phyloP scores from a whole-genome alignment of 129 eudicot genomes.

The Pulicaria dysenterica region DNA sequence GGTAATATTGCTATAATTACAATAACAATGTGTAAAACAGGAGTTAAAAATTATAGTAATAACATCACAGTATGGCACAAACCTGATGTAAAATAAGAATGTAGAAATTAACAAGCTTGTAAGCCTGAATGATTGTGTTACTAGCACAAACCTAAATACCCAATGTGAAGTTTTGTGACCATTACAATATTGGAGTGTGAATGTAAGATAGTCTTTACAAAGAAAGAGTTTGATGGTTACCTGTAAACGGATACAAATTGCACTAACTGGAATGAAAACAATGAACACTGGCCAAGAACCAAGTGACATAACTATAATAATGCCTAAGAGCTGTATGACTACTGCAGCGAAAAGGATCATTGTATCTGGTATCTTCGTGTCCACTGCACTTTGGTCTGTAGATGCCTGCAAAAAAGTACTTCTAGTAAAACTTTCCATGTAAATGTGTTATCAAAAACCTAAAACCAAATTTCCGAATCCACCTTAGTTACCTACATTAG shows the following conservation, averaged over 20 bases:
- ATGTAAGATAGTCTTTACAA: too few species aligned
- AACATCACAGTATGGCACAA: neutral
- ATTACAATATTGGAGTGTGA: too few species aligned
- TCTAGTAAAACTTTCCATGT: neutral
- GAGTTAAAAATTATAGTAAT: neutral
- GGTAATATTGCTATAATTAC: slow-evolving; percentile 62
- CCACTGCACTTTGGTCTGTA: slow-evolving; percentile 83
- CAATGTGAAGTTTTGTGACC: too few species aligned
- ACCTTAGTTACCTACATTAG: neutral
- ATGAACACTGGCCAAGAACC: slow-evolving; percentile 92
- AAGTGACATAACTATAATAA: slow-evolving; percentile 77
- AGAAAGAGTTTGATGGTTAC: slow-evolving; percentile 30
- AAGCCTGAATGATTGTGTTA: too few species aligned
- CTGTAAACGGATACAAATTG: slow-evolving; percentile 70
- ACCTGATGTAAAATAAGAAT: too few species aligned
- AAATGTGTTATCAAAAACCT: neutral
- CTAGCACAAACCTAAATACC: too few species aligned
- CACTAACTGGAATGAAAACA: slow-evolving; percentile 65
- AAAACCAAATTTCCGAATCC: neutral
- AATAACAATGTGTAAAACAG: neutral
- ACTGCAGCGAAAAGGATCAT: slow-evolving; percentile 53
- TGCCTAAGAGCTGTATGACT: slow-evolving; percentile 65
- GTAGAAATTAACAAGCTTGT: too few species aligned
- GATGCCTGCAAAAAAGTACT: slow-evolving; percentile 57
- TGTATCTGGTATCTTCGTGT: slow-evolving; percentile 51